Evolutionary conservation across 495 filamentous ascomycete genomes (phyloP).

Genomic region (Penicillium roqueforti): DNA sequence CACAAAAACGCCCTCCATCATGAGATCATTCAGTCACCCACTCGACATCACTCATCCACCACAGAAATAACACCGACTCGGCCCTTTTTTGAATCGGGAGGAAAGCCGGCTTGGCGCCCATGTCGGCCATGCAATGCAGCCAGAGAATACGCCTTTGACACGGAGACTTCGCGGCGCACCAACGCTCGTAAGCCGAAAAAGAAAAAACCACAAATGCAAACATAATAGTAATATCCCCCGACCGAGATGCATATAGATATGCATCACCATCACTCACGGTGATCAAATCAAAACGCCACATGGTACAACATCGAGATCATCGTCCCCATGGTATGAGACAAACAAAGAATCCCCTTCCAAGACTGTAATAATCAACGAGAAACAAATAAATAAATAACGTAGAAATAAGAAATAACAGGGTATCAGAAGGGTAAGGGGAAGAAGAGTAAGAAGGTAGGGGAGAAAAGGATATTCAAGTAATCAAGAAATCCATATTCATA

Average conservation of each 20-base stretch:
- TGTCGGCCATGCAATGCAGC: not conserved
- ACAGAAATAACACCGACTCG: not conserved
- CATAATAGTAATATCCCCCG: constrained; percentile 4
- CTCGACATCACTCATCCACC: constrained; percentile 1
- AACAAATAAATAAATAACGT: not conserved
- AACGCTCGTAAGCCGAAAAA: not conserved
- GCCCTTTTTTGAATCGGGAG: not conserved
- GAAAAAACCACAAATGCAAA: not conserved
- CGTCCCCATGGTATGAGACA: not conserved
- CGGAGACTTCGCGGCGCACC: not conserved
- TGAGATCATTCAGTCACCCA: constrained; percentile 2
- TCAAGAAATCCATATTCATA: constrained; percentile 79
- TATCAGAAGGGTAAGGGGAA: constrained; percentile 2
- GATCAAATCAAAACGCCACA: constrained; percentile 16
- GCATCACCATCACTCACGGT: not conserved
- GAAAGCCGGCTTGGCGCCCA: not conserved
- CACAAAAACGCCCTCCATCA: constrained; percentile 1
- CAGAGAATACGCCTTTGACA: not conserved
- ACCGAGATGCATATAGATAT: not conserved
- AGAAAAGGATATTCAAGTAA: constrained; percentile 49
- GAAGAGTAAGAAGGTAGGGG: constrained; percentile 6
- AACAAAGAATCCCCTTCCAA: not conserved
- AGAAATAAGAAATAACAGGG: constrained; percentile 1
- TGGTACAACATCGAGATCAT: constrained; percentile 23
- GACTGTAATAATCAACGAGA: not conserved